phyloP scores from a whole-genome alignment of 1,284 basidiomycete genomes.

The Pterulicium gracile region DNA sequence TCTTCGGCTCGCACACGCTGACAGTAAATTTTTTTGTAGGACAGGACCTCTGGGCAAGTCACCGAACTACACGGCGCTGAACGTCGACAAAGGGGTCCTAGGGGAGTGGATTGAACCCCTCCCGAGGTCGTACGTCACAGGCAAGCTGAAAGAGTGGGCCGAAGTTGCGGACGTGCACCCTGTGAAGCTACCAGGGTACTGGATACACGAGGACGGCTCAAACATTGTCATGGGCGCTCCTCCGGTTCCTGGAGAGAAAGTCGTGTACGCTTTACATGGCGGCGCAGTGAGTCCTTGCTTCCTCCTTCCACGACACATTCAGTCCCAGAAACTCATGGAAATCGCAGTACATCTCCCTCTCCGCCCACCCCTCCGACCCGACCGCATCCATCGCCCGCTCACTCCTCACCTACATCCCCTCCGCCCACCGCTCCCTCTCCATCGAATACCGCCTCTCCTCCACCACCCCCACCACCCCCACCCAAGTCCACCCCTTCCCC shows the following conservation, averaged over 20 bases:
- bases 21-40: not conserved
- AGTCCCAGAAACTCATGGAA: constrained; percentile 1
- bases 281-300: constrained; percentile 4
- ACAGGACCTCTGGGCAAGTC: constrained; percentile 1
- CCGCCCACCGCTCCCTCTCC: constrained; percentile 24
- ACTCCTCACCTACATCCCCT: constrained; percentile 14
- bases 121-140: constrained; percentile 12
- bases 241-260: constrained; percentile 20
- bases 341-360: constrained; percentile 18
- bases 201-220: constrained; percentile 18
- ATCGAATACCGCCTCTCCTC: constrained; percentile 31
- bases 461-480: constrained; percentile 12
- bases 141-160: constrained; percentile 14
- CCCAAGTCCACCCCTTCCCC: constrained; percentile 36
- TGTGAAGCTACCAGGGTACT: constrained; percentile 24
- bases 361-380: constrained; percentile 16
- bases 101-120: constrained; percentile 12
- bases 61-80: constrained; percentile 7
- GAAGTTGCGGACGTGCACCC: constrained; percentile 17
- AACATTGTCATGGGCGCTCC: constrained; percentile 9
- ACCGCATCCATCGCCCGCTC: constrained; percentile 17
- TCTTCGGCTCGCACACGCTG: not conserved
- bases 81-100: constrained; percentile 8
- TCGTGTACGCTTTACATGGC: constrained; percentile 24
- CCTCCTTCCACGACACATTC: not conserved